Evolutionary conservation across 345 rosid genomes (phyloP).

Genomic region (Turritis glabra): DNA sequence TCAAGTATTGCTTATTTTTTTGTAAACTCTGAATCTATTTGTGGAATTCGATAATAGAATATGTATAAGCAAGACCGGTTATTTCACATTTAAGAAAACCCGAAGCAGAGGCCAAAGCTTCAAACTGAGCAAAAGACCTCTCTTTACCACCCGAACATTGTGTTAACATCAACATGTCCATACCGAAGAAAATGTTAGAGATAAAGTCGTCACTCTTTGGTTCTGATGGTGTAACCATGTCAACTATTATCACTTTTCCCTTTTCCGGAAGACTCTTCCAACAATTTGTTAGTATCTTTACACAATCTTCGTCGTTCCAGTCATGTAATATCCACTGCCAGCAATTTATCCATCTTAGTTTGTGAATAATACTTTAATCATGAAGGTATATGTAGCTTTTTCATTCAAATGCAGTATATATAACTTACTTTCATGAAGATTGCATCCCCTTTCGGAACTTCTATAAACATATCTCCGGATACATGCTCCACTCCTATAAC

Average conservation of each 20-base stretch:
- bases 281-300: neutral
- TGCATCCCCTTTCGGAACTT: conserved; percentile 66
- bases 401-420: neutral
- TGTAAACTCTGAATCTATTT: no score
- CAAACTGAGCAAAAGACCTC: no score
- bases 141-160: no score
- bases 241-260: conserved; percentile 14
- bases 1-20: no score
- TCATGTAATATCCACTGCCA: conserved; percentile 10
- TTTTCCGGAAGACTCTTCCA: conserved; percentile 14
- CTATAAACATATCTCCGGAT: conserved; percentile 80
- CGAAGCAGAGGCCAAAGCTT: no score
- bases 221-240: conserved; percentile 3
- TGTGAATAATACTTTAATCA: neutral
- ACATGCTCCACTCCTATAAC: conserved; percentile 64
- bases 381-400: no score
- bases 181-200: neutral
- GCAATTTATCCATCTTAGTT: neutral
- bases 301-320: conserved; percentile 19
- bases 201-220: neutral
- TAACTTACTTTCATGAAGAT: conserved; percentile 65
- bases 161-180: conserved; percentile 17
- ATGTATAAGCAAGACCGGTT: no score
- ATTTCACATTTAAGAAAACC: no score
- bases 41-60: no score